Conservation (phyloP, 768 basidiomycete species). For the Pluteus cervinus region DNA sequence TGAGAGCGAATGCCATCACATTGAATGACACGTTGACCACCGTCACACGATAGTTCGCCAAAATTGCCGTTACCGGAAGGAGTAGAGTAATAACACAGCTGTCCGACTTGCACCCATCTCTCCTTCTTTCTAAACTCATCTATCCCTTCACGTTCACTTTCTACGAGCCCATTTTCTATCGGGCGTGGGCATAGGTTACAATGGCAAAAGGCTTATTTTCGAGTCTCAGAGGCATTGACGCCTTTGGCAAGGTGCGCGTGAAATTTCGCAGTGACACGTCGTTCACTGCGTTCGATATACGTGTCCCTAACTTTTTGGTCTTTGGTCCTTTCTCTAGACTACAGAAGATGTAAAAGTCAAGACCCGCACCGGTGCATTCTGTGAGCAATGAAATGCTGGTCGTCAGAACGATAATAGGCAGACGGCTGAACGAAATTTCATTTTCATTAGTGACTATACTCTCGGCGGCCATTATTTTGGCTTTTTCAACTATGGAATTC, state of each 20-base stretch:
- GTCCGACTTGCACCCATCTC: constrained; percentile 11
- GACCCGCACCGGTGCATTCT: constrained; percentile 87
- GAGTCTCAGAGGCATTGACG: constrained; percentile 88
- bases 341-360: constrained; percentile 99
- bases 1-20: neutral
- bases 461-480: constrained; percentile 86
- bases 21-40: constrained; percentile 16
- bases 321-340: constrained; percentile 49
- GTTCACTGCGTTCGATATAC: constrained; percentile 5
- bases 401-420: too few species aligned
- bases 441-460: constrained; percentile 78
- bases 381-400: constrained; percentile 37
- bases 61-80: too few species aligned
- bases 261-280: constrained; percentile 8
- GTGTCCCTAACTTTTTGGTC: neutral
- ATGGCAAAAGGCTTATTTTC: constrained; percentile 79
- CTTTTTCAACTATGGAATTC: constrained; percentile 91
- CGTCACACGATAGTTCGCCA: constrained; percentile 15
- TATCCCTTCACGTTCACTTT: too few species aligned
- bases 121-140: too few species aligned
- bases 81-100: too few species aligned
- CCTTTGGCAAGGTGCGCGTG: constrained; percentile 90
- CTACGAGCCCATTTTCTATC: constrained; percentile 25
- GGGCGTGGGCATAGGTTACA: constrained; percentile 27
- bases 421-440: constrained; percentile 6